Evolutionary conservation across 257 asterid species (phyloP).

Genomic region (Capsicum rhomboideum): DNA sequence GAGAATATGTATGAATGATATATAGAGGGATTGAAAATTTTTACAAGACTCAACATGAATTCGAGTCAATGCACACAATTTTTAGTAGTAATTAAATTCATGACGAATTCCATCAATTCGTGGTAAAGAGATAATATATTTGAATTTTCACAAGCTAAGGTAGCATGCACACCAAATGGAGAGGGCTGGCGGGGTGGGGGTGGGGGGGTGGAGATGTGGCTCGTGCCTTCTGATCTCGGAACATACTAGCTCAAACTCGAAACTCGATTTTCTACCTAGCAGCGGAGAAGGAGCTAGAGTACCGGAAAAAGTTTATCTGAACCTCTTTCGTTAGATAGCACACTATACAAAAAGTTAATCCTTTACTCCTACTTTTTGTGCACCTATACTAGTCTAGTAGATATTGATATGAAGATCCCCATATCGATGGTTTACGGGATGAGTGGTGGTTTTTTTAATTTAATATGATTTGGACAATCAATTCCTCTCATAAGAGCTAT

Average conservation of each 20-base stretch:
- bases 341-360: no score
- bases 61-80: not conserved
- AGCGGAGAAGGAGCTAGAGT: not conserved
- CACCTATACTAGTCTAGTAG: no score
- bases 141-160: not conserved
- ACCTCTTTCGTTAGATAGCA: no score
- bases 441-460: no score
- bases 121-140: not conserved
- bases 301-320: no score
- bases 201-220: not conserved
- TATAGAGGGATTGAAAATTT: not conserved
- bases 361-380: no score
- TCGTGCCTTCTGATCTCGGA: not conserved
- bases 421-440: no score
- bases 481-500: no score
- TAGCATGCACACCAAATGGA: not conserved
- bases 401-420: no score
- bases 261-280: not conserved
- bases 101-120: not conserved
- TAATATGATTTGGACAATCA: no score
- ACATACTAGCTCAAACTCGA: not conserved
- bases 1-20: not conserved
- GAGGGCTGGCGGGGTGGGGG: no score
- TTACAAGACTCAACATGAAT: not conserved
- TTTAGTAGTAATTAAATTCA: not conserved